A percentile compares a stretch with the other conserved stretches of the same genome.
Evolutionary conservation across 352 stramenopile species (phyloP).

Genomic region (Phytophthora crassamura): DNA sequence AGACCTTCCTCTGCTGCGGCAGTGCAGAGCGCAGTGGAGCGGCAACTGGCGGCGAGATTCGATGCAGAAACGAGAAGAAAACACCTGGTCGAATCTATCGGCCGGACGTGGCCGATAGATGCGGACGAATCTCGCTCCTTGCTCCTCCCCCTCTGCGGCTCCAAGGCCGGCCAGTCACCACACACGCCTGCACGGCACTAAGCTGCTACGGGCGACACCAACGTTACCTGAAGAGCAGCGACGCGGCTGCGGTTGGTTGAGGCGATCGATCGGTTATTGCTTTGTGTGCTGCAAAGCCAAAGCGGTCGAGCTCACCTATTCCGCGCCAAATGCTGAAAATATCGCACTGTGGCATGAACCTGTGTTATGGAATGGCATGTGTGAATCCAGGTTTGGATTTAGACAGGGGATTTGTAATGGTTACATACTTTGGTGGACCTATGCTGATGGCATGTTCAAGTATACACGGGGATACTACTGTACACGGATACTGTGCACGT

Average conservation of each 20-base stretch:
- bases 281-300: constrained; percentile 30
- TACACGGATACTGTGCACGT: too few species aligned
- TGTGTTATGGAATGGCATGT: neutral
- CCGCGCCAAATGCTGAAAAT: constrained; percentile 16
- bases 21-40: constrained; percentile 26
- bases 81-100: constrained; percentile 45
- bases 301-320: constrained; percentile 20
- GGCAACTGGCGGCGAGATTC: constrained; percentile 40
- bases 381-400: neutral
- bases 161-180: neutral
- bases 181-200: neutral
- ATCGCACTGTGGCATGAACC: neutral
- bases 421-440: too few species aligned
- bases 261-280: constrained; percentile 25
- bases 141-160: constrained; percentile 4
- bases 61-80: constrained; percentile 38
- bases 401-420: too few species aligned
- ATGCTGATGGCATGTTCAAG: too few species aligned
- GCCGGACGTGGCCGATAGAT: neutral
- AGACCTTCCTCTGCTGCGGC: neutral
- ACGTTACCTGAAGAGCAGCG: neutral
- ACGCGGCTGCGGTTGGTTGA: constrained; percentile 5
- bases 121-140: constrained; percentile 18
- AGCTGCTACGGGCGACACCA: constrained; percentile 5
- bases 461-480: too few species aligned